Base-by-base conservation (phyloP, 2,329 filamentous ascomycete genomes). In the Lachnellula occidentalis region DNA sequence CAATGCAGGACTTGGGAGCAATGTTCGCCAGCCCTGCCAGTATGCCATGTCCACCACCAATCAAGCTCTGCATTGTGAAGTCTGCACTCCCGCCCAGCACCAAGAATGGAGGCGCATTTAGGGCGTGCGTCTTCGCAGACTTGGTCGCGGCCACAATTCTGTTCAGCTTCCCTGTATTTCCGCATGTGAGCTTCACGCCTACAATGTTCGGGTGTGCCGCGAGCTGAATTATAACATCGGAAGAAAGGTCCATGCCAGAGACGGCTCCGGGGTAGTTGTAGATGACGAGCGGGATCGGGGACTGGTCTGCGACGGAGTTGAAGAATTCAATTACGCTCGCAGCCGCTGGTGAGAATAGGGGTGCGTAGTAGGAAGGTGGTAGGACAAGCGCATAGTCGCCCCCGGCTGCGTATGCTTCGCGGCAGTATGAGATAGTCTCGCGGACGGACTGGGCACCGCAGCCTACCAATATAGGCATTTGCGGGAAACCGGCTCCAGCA, bases 181-280 rank as follows among this genome's bases (percentile, higher is more conserved):
- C 90, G 70, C 90, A 95, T 41, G 90, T 95, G 76, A 96, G 94
- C 72, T 95, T 95, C 55, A 90, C 91, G 58, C 90, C 90, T 60
- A 90, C 77, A 65, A 96, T 90, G 75, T 95, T 95, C 63, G 85
- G 83, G 72, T 95, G 90, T 68, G 83, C 74, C 42, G 87, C 87
- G 47, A 95, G 82, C 70, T 80, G 80, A 74, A 94, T 90, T 67
- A 95, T 83, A 60, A 92, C 78, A 69, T 95, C 90, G 58, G 87
- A 92, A 76, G 92, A 89, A 80, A 95, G 86, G 71, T 95, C 90
- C 69, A 95, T 87, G 53, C 90, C 90, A 9, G 88, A 81, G 8
- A 94, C 90, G 48, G 89, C 90, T 52, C 89, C 90, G 1, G 90
- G 91, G 75, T 94, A 95, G 78, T 95, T 95, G 80, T 95, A 95